phyloP scores from a whole-genome alignment of 208 protist species.

The Herpetomonas muscarum region DNA sequence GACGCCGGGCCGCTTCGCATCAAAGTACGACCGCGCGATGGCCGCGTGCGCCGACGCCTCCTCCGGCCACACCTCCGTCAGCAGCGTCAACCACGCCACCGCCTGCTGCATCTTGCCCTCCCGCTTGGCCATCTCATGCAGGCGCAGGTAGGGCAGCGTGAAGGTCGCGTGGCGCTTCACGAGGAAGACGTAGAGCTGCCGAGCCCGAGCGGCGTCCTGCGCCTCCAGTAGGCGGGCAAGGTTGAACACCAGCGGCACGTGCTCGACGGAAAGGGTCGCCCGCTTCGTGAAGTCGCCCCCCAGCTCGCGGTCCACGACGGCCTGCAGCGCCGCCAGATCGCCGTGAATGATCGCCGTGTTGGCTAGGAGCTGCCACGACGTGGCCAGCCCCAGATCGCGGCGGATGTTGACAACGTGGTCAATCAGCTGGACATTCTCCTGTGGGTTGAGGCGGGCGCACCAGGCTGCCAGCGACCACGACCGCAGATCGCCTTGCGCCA shows the following conservation, averaged over 20 bases:
- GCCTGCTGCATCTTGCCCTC: constrained; percentile 53
- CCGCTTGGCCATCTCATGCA: constrained; percentile 55
- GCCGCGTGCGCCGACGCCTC: constrained; percentile 49
- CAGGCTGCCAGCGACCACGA: constrained; percentile 66
- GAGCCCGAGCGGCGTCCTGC: constrained; percentile 31
- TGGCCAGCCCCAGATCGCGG: constrained; percentile 31
- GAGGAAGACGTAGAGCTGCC: constrained; percentile 73
- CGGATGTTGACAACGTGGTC: constrained; percentile 39
- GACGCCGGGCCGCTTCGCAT: constrained; percentile 29
- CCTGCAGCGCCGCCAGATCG: constrained; percentile 61
- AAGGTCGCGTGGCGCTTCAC: constrained; percentile 78
- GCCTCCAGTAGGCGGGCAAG: constrained; percentile 62
- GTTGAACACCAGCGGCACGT: constrained; percentile 83
- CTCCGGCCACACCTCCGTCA: constrained; percentile 57
- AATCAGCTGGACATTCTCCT: constrained; percentile 31
- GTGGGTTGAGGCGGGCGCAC: constrained; percentile 62
- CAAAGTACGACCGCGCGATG: constrained; percentile 61
- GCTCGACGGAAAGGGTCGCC: constrained; percentile 19
- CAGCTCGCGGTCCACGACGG: constrained; percentile 67
- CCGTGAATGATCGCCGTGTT: constrained; percentile 54
- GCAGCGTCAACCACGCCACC: constrained; percentile 76
- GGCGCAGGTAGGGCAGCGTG: constrained; percentile 60
- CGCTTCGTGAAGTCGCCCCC: constrained; percentile 50
- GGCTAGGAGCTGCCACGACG: constrained; percentile 53
- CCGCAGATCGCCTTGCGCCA: constrained; percentile 57